phyloP scores from a whole-genome alignment of 108 stramenopile species.

The Craspedostauros australis region DNA sequence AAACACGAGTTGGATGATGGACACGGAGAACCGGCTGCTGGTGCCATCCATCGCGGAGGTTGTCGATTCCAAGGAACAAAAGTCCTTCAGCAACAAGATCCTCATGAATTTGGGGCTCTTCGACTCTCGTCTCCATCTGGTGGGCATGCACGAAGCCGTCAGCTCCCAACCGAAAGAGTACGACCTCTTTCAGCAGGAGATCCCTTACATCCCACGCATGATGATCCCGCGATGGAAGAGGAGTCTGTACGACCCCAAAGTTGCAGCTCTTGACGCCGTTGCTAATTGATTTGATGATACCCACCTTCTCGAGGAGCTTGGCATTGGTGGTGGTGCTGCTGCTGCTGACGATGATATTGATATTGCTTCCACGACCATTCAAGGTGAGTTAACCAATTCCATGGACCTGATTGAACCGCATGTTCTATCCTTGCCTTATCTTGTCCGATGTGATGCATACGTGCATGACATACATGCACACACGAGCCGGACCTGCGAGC shows the following conservation, averaged over 20 bases:
- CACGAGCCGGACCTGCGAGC: slow-evolving; percentile 64
- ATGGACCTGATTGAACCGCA: too few relatives aligned
- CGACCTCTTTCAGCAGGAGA: slow-evolving; percentile 51
- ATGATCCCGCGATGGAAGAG: slow-evolving; percentile 81
- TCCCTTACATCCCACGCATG: slow-evolving; percentile 52
- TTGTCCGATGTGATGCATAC: too few relatives aligned
- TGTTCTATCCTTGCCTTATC: slow-evolving; percentile 5
- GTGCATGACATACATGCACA: too few relatives aligned
- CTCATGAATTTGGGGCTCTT: slow-evolving; percentile 54
- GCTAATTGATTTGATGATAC: too few relatives aligned
- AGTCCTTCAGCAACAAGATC: slow-evolving; percentile 70
- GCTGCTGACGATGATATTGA: too few relatives aligned
- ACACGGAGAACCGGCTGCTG: slow-evolving; percentile 41
- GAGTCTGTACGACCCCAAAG: slow-evolving; percentile 59
- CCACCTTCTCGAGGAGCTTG: too few relatives aligned
- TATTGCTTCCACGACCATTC: too few relatives aligned
- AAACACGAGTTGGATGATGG: too few relatives aligned
- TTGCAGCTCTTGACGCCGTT: too few relatives aligned
- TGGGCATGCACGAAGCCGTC: slow-evolving; percentile 77
- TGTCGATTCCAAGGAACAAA: slow-evolving; percentile 59
- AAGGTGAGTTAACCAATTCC: too few relatives aligned
- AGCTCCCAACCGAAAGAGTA: slow-evolving; percentile 28
- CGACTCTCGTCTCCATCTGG: slow-evolving; percentile 69
- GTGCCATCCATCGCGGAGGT: slow-evolving; percentile 50
- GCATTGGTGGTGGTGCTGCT: too few relatives aligned